Base-by-base conservation (phyloP, 768 basidiomycete genomes). In the Suillus luteus region DNA sequence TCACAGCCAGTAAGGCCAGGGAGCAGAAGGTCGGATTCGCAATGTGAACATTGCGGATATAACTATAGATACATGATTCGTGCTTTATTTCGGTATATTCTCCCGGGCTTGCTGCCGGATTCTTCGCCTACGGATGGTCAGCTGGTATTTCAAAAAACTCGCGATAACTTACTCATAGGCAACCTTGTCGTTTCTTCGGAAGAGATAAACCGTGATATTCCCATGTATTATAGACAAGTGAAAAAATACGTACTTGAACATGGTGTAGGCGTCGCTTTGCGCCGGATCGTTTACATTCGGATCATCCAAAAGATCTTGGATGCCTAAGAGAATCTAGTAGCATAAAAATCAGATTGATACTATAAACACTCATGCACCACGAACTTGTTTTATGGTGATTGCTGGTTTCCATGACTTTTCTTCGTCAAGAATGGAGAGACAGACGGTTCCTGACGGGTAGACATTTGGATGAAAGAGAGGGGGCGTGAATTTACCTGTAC, bases 371-470 rank as follows among this genome's bases (percentile, higher is more conserved):
- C 14, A 43, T 38, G 49, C 14, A n/a, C 14, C 64, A 67, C 78
- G 44, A 31, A 92, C 96, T 85, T 99, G 97, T 77, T 99, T 99
- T 79, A 99, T 95, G 2, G 97, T 99, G 70, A 99, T 98, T 8
- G 95, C 93, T 31, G 97, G 95, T 74, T 98, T 98, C 97, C 97
- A 99, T 1, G 90, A 90, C 76, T 99, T 99, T 78, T 99, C 97
- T 74, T 99, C 97, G 72, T 99, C 96, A 61, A 99, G 79, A 72
- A 99, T 99, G 12, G 96, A 98, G 35, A 99, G 82, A 76, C 96
- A 99, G 54, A 99, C 96, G 22, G 97, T 99, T 31, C 97, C 97
- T 37, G 96, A 99, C 0, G 97, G 97, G 73, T 98, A 99, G 61
- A 99, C 96, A 73, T 99, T 99, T 33, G 96, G 96, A 74, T 99